Base-by-base conservation (phyloP, 345 rosid species). In the Sisymbrium irio region DNA sequence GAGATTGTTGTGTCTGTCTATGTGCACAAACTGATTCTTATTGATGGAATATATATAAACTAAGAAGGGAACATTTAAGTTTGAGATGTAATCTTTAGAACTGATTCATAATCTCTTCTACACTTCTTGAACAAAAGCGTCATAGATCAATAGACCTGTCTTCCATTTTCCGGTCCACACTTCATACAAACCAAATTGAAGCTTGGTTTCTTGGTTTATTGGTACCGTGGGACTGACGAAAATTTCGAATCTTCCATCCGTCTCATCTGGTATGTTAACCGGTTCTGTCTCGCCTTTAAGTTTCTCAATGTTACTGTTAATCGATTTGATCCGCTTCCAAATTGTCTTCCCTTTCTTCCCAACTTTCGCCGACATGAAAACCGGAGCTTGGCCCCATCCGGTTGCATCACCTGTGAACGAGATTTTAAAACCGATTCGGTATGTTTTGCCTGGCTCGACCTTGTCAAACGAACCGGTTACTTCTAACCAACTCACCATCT, bases 121-220 rank as follows among this genome's bases (percentile, higher is more conserved):
- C 65, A 76, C 61, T 68, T 49, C 33, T 72, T 32, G 50, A 51
- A 88, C 80, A 32, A 9, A 18, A 39, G 87, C 97, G 2, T 41
- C 9, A 33, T 88, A 83, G 71, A 91, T 81, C 13, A n/a, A 18
- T 77, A 91, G 72, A 35, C 97, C 97, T 2, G 80, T 79, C 76
- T 91, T 89, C 96, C 91, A 83, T 75, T 74, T 85, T 2, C 96
- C 96, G 12, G 78, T 82, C 95, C 97, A 89, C 6, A 88, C 88
- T 77, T 91, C 97, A 59, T 91, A 88, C 57, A 91, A 64, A 9
- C 97, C 97, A 57, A 91, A 88, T 56, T 69, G 80, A 30, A 91
- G 80, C 39, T 63, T 67, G 0, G 3, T 33, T 0, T 84, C 84
- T 0, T 8, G 57, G 7, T 0, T 28, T 4, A 46, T 1, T 22